These are phyloP conservation scores for Echeveria elegans DNA, from an alignment of 164 flowering plant species.

Conservation along the genomic window DNA sequence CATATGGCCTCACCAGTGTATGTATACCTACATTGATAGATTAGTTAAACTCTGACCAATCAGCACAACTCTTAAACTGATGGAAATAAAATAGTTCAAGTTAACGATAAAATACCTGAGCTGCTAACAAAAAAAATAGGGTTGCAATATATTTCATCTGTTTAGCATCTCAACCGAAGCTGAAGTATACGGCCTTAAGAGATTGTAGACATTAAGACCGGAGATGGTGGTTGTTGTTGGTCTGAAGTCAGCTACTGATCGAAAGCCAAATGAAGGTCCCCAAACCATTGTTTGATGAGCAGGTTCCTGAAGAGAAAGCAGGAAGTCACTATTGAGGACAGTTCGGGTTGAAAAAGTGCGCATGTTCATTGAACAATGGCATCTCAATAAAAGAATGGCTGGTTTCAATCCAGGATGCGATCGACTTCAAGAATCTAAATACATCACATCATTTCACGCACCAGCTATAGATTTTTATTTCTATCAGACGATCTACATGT, in stretches of 20 bases:
- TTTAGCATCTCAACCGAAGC: conserved; percentile 24
- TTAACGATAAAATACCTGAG: too few relatives aligned
- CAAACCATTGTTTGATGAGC: conserved; percentile 30
- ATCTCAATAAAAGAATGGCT: not conserved
- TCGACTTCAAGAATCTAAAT: not conserved
- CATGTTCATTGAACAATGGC: not conserved
- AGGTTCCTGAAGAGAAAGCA: conserved; percentile 9
- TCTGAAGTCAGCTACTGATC: conserved; percentile 22
- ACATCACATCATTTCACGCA: not conserved
- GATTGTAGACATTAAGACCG: too few relatives aligned
- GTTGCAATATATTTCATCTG: conserved; percentile 35
- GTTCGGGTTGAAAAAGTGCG: not conserved
- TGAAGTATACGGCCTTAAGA: too few relatives aligned
- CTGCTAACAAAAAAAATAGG: conserved; percentile 36
- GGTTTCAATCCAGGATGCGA: not conserved
- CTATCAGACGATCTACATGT: not conserved
- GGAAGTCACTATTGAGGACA: not conserved
- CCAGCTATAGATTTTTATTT: too few relatives aligned
- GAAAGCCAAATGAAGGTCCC: conserved; percentile 21
- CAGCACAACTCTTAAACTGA: not conserved
- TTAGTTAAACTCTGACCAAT: too few relatives aligned
- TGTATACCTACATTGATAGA: too few relatives aligned
- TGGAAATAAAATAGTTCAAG: too few relatives aligned
- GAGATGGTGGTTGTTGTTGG: conserved; percentile 24
- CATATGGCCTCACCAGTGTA: too few relatives aligned